Conservation (phyloP, 2,329 filamentous ascomycete genomes). For the Trichoderma pleuroti region DNA sequence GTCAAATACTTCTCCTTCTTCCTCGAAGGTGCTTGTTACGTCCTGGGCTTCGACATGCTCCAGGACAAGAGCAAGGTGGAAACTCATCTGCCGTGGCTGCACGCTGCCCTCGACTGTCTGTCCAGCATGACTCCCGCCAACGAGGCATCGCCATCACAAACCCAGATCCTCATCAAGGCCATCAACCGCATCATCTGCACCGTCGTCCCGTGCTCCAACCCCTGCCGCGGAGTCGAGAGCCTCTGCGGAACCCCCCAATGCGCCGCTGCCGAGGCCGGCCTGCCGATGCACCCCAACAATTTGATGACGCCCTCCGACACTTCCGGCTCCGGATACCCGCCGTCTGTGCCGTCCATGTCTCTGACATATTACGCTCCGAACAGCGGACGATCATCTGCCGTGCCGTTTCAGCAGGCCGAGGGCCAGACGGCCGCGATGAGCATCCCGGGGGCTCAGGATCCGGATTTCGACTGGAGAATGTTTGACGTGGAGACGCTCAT, state of each 20-base stretch:
- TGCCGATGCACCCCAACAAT: neutral
- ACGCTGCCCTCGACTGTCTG: conserved; percentile 6
- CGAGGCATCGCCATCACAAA: neutral
- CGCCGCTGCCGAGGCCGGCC: neutral
- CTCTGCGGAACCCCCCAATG: neutral
- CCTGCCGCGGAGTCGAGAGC: neutral
- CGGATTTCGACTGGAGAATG: conserved; percentile 12
- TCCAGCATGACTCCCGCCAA: conserved; percentile 2
- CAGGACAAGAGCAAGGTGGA: conserved; percentile 13
- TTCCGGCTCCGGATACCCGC: neutral
- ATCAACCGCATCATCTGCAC: conserved; percentile 14
- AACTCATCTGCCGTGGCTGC: conserved; percentile 2
- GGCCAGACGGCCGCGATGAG: neutral
- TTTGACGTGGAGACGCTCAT: conserved; percentile 16
- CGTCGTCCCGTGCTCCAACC: neutral
- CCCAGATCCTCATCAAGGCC: conserved; percentile 11
- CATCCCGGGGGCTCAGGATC: conserved; percentile 2
- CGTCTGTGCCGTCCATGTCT: conserved; percentile 5
- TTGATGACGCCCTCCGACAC: conserved; percentile 1
- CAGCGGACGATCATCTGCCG: neutral
- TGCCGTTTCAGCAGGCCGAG: neutral
- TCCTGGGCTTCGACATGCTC: conserved; percentile 13
- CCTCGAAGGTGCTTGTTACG: conserved; percentile 7
- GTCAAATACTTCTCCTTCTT: conserved; percentile 11
- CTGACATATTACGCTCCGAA: conserved; percentile 4